These are phyloP conservation scores for Phyllostachys edulis DNA, from an alignment of 176 grass and related monocot species.

Conservation along the genomic window DNA sequence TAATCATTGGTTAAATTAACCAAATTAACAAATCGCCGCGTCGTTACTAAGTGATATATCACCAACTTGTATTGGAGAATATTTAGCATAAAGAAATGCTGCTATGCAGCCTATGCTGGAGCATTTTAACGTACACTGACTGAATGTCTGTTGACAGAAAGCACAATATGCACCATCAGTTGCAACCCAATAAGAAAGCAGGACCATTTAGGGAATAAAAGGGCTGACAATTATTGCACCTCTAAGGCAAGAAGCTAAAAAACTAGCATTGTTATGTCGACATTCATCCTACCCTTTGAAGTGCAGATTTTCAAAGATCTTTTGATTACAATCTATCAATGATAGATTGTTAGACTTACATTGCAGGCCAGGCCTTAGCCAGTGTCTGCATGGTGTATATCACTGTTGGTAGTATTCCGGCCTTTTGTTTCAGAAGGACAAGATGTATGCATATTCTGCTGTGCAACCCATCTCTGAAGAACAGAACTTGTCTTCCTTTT, in stretches of 20 bases:
- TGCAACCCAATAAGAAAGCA: conserved; percentile 1
- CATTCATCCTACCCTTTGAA: neutral
- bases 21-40: neutral
- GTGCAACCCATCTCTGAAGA: neutral
- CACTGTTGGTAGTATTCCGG: neutral
- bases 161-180: conserved; percentile 29
- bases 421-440: neutral
- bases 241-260: neutral
- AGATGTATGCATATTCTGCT: neutral
- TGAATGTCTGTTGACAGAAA: conserved; percentile 13
- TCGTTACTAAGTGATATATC: neutral
- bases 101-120: too few relatives aligned
- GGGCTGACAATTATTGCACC: neutral
- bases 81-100: conserved; percentile 8
- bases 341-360: neutral
- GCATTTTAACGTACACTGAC: conserved; percentile 25
- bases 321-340: neutral
- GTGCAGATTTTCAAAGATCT: neutral
- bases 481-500: neutral
- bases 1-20: too few relatives aligned
- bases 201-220: neutral
- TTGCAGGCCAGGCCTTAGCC: neutral
- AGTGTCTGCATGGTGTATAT: neutral
- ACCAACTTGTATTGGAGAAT: conserved; percentile 9
- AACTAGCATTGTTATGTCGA: neutral